Evolutionary conservation across 371 early-diverging fungal species (phyloP), one percentile per base, ranked within the genome.

Genomic region (Actinomortierella ambigua): DNA sequence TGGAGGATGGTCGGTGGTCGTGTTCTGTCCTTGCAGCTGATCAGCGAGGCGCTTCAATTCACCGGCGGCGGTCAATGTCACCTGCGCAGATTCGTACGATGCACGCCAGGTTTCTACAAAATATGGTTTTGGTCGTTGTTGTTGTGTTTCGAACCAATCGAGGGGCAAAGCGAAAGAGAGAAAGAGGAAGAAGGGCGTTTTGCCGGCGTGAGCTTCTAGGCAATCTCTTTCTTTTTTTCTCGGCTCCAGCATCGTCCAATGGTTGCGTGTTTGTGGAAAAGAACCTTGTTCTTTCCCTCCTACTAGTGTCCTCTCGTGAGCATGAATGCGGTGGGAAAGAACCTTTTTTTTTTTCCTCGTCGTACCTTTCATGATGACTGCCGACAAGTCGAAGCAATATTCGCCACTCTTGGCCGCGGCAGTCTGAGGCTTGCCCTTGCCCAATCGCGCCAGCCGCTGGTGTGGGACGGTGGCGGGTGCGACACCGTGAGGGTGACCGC

Each of bases 11-110:
- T 75, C 62, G 7, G 65, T 59, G n/a, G 53, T 55, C 13, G 7
- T 60, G n/a, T 40, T 20, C 50, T 18, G 7, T 65, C 62, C n/a
- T 41, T 51, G 4, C 23, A 34, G 62, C 17, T 59, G 56, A 18
- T 58, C 61, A 7, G 50, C 58, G 17, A 66, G 56, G 26, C 65
- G 68, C 20, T 82, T 43, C 15, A 91, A 59, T 7, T 76, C 63
- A 54, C 87, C 79, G 0, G 85, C 80, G 3, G 84, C 91, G 1
- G 89, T 84, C 28, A 90, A 63, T 3, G 84, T 87, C 14, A 88
- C 77, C 63, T 91, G 89, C 1, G 82, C 88, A 1, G 90, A 86
- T 9, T 77, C 80, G 68, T 88, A 89, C 6, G 84, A 78, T n/a
- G 89, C 83, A 44, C 71, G 68, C 81, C 84, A 89, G 0, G 91